Conservation (phyloP, 345 rosid species). For the Xanthoceras sorbifolium region DNA sequence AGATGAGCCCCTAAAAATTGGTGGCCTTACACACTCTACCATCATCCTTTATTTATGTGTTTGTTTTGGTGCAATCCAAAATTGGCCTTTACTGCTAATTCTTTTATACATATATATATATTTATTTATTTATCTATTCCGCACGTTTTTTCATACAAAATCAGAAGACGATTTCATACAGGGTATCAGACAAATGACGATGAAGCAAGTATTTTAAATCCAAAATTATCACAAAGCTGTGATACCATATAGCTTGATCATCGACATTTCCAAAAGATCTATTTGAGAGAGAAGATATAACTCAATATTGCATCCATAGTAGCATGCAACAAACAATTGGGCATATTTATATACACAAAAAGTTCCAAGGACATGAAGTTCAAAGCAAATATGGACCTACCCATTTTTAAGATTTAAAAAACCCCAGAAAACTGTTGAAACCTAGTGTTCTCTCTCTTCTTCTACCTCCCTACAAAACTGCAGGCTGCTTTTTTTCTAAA, state of each 20-base stretch:
- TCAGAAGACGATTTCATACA: no score
- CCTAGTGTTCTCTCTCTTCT: slow-evolving; percentile 9
- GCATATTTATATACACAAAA: background rate
- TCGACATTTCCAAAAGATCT: background rate
- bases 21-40: slow-evolving; percentile 30
- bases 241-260: no score
- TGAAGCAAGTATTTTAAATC: no score
- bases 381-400: background rate
- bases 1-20: slow-evolving; percentile 3
- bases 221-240: background rate
- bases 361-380: background rate
- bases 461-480: slow-evolving; percentile 49
- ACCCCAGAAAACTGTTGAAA: background rate
- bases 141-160: no score
- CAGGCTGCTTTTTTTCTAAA: slow-evolving; percentile 36
- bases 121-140: no score
- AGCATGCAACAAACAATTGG: background rate
- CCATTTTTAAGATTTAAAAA: background rate
- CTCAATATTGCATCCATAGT: background rate
- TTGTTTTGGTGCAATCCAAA: slow-evolving; percentile 5
- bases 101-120: no score
- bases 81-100: background rate
- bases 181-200: no score
- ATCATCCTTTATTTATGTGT: background rate
- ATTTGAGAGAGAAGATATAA: background rate